Conservation (phyloP, 73 alveolate genomes). For the Paramecium biaurelia region DNA sequence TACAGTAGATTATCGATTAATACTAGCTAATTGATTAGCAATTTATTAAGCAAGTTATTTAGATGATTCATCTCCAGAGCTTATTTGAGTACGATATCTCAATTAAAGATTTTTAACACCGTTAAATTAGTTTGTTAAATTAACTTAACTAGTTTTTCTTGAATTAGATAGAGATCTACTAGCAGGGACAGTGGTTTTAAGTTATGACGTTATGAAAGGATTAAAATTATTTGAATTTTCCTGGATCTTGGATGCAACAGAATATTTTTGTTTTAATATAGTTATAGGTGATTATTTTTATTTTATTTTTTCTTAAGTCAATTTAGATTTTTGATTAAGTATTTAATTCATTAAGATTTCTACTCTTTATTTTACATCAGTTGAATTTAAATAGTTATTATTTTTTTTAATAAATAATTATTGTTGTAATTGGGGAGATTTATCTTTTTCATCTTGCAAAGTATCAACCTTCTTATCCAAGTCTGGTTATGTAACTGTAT, state of each 20-base stretch:
- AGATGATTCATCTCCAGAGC: not conserved
- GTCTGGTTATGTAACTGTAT: not conserved
- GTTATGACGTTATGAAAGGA: not conserved
- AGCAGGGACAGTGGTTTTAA: not conserved
- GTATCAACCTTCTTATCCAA: not conserved
- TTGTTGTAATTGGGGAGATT: not conserved
- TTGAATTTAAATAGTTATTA: not conserved
- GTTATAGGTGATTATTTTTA: not conserved
- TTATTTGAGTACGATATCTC: not conserved
- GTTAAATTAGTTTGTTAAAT: not conserved
- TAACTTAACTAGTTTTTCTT: conserved; percentile 1
- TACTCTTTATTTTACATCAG: conserved; percentile 3
- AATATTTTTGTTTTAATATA: not conserved
- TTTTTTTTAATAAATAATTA: not conserved
- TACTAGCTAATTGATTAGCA: not conserved
- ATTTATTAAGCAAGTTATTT: not conserved
- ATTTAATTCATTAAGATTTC: not conserved
- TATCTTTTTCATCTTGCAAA: not conserved
- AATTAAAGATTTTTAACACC: not conserved
- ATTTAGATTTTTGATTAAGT: not conserved
- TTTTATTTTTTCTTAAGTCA: not conserved
- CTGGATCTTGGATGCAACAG: not conserved
- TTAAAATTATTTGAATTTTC: not conserved
- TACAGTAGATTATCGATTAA: not conserved
- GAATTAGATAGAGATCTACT: conserved; percentile 45